Conservation (phyloP, 352 stramenopile genomes). For the Aphanomyces stellatus region DNA sequence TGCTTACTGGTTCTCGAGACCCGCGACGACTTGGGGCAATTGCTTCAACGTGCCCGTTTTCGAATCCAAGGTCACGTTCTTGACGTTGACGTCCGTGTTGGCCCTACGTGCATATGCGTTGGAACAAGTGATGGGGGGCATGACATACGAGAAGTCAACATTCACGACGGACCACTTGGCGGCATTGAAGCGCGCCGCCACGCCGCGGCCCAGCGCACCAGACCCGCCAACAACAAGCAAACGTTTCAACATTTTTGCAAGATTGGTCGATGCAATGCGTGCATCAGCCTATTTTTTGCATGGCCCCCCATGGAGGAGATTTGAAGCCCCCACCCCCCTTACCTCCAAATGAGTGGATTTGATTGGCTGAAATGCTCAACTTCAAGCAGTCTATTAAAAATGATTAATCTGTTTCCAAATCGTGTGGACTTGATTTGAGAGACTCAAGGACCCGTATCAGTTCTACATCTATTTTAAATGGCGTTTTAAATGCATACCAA, state of each 20-base stretch:
- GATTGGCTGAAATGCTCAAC: neutral
- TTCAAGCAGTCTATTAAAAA: too few relatives aligned
- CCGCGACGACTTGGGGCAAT: constrained; percentile 39
- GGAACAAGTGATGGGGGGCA: neutral
- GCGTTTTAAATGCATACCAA: too few relatives aligned
- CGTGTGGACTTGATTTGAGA: too few relatives aligned
- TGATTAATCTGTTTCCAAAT: too few relatives aligned
- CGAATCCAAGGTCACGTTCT: constrained; percentile 39
- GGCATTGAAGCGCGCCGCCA: constrained; percentile 48
- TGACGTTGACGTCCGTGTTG: constrained; percentile 39
- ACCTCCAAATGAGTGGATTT: neutral
- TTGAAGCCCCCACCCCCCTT: too few relatives aligned
- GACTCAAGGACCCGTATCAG: too few relatives aligned
- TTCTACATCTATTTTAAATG: too few relatives aligned
- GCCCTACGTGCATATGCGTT: constrained; percentile 18
- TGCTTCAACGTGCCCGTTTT: constrained; percentile 37
- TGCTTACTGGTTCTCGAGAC: constrained; percentile 38
- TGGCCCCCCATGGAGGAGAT: too few relatives aligned
- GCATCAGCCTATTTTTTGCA: too few relatives aligned
- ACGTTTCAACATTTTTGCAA: constrained; percentile 50
- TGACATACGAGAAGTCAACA: constrained; percentile 50
- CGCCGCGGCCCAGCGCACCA: constrained; percentile 60
- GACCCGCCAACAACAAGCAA: constrained; percentile 67
- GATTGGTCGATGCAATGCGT: constrained; percentile 14
- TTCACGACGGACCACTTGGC: constrained; percentile 62